Evolutionary conservation across 768 basidiomycete species (phyloP), one percentile per base, ranked within the genome.

Genomic region (Podaxis pistillaris): DNA sequence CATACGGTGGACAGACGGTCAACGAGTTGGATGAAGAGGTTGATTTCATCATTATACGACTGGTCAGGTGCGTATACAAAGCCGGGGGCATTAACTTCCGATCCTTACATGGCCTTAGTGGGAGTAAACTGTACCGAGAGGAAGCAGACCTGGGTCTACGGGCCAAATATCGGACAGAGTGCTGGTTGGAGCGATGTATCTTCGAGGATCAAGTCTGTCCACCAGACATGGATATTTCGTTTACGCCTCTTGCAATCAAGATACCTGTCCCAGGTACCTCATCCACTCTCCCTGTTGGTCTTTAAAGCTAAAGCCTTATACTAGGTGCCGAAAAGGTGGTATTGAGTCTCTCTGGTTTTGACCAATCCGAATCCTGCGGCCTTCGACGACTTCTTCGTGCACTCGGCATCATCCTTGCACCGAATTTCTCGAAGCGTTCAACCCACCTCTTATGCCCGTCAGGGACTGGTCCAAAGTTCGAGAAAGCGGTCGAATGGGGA

Each of bases 161-260:
- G 51, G 59, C 66, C 2, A 88, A 86, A 66, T 93, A 87, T 68
- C 84, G 94, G 49, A 96, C 95, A 0, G 95, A 97, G 72, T 96
- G 93, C 70, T 98, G 95, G 95, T 79, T 98, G 1, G 95, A 98
- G 72, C 84, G 84, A 49, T 96, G 92, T 68, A 82, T 94, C 13
- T 88, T 84, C 58, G 86, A 88, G 62, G 89, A 91, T 50, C 81
- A 83, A n/a, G 75, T 96, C 56, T 88, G 90, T 68, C 71, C 76
- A 17, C 78, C 84, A 0, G 83, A 86, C 1, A 89, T 90, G 47
- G 87, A 93, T 65, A 70, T 91, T 12, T 83, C 86, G 0, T 94
- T 92, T 68, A 73, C 73, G 3, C 94, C 94, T 1, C 77, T 97
- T 15, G 74, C 67, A 3, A 79, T 88, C 2, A 57, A 74, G 4